Base-by-base conservation (phyloP, 352 stramenopile species). In the Globisporangium alternatum region DNA sequence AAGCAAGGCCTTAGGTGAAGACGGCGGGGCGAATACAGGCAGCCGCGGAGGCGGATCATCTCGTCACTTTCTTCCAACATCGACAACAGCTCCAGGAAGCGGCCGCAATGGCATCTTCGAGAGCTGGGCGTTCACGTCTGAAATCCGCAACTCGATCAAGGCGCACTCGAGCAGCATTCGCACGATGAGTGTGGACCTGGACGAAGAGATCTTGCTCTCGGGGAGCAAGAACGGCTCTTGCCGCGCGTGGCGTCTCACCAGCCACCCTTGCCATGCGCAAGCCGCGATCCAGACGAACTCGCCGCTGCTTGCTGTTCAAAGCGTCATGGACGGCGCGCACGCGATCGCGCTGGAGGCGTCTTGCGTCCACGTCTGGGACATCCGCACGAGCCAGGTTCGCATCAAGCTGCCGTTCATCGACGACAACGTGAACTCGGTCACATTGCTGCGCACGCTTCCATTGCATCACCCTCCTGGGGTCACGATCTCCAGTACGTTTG, bases 181-280 rank as follows among this genome's bases (percentile, higher is more conserved):
- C 10, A 76, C 71, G 6, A 66, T 90, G 3, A 76, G 64, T 45
- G 78, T 91, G 28, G 82, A 91, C 33, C 44, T 65, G 7, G 69
- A 87, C n/a, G 80, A 93, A 66, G 72, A 87, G 12, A 33, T 93
- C 21, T 60, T 88, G 8, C 65, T 91, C 51, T 86, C 84, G 1
- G 84, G 78, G n/a, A 91, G 79, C 52, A 89, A 88, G 48, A 85
- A 86, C 22, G 82, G 82, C n/a, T 86, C 80, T 1, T 91, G 84
- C 51, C 78, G 84, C 5, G 77, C 78, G 8, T 93, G 84, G 84
- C 67, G 81, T n/a, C 72, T 93, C 10, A 69, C 78, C 5, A 75
- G 62, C 17, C 82, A 88, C 33, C 83, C 83, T 1, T 74, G 60
- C 19, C 39, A 68, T 13, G 41, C 72, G 1, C 59, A 66, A 5